Conservation (phyloP, 306 rosid genomes). For the Canavalia gladiata region DNA sequence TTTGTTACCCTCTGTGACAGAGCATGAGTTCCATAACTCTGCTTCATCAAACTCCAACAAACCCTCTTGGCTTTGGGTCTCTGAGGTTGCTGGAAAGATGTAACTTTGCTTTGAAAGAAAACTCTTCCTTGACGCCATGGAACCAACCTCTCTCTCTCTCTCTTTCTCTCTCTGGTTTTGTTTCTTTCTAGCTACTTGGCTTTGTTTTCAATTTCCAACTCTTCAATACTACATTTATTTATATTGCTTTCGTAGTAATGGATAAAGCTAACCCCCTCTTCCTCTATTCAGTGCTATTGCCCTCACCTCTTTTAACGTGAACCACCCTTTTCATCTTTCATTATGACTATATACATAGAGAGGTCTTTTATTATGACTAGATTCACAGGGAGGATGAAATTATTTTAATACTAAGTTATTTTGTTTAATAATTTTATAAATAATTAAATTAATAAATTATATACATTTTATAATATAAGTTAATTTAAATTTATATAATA, state of each 20-base stretch:
- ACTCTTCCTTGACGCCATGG: conserved; percentile 79
- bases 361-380: too few species aligned
- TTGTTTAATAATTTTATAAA: too few species aligned
- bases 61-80: conserved; percentile 36
- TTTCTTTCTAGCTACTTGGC: neutral
- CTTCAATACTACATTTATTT: conserved; percentile 42
- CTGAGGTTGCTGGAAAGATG: conserved; percentile 56
- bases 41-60: conserved; percentile 71
- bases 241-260: conserved; percentile 48
- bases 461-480: too few species aligned
- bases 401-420: too few species aligned
- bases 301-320: conserved; percentile 47
- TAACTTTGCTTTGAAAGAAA: conserved; percentile 56
- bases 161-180: conserved; percentile 1
- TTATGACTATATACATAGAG: too few species aligned
- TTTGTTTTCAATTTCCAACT: conserved; percentile 22
- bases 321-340: conserved; percentile 15
- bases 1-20: neutral
- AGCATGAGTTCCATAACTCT: conserved; percentile 56
- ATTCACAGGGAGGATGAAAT: too few species aligned
- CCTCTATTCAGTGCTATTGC: neutral
- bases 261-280: conserved; percentile 47
- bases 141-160: neutral
- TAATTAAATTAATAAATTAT: too few species aligned
- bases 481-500: too few species aligned